Base-by-base conservation (phyloP, 78 protist genomes). In the Dictyostelium citrinum region DNA sequence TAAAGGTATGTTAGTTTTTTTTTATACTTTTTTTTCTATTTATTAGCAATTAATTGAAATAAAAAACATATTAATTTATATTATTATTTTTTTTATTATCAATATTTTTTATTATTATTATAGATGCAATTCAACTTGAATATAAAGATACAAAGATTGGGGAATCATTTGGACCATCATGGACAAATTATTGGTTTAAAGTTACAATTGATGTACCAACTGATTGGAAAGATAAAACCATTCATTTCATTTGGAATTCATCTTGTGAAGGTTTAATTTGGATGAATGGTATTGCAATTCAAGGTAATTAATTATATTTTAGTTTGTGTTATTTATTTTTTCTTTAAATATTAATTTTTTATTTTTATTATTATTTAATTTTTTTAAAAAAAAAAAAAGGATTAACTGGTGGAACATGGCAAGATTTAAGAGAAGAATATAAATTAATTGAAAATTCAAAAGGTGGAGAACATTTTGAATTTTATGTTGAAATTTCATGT, bases 401-500 rank as follows among this genome's bases (percentile, higher is more conserved):
- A 41, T 37, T 95, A 20, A 90, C 92, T 6, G 97, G 97, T 70
- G 95, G 95, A n/a, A 83, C 85, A 22, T 90, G 97, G 84, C 81
- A 61, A 22, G 95, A 95, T 27, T 41, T 64, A 16, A 61, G 97
- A 37, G 33, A 37, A 4, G 93, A 91, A 11, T 91, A 77, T 70
- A 83, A 81, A 55, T 46, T 95, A 83, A 10, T 84, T 6, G 83
- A 85, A 22, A 9, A 16, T 29, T 27, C 93, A 5, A 27, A 17
- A n/a, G 96, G 96, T 33, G 91, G 86, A 55, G 90, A 80, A 77
- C 17, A 37, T 6, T 49, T 77, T 22, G 49, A 67, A 14, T 82
- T 58, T 29, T 16, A 71, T 46, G 27, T 95, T 45, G 97, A 95
- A 83, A 49, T 95, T 83, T 90, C 90, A 10, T 91, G 96, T 67